phyloP scores from a whole-genome alignment of 2,329 filamentous ascomycete genomes.

The Colletotrichum tofieldiae region DNA sequence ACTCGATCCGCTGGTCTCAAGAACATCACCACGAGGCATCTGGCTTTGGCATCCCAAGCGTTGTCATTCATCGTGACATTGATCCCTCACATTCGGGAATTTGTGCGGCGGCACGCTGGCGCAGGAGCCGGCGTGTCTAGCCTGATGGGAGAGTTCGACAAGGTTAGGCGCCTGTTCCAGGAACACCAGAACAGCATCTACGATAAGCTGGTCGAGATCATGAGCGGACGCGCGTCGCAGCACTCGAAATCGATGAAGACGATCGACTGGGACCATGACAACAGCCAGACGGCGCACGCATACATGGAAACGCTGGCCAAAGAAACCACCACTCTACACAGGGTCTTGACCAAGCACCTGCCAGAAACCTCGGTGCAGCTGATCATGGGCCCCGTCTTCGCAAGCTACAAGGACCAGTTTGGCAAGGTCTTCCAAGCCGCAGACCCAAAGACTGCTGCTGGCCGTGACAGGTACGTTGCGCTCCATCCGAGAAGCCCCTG shows the following conservation, averaged over 20 bases:
- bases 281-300: conserved; percentile 65
- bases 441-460: conserved; percentile 75
- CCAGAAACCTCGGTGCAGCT: conserved; percentile 82
- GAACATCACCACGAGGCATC: conserved; percentile 96
- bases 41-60: conserved; percentile 92
- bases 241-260: conserved; percentile 83
- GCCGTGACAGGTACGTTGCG: conserved; percentile 78
- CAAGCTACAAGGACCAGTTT: conserved; percentile 85
- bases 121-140: conserved; percentile 67
- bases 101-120: conserved; percentile 82
- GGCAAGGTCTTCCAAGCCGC: conserved; percentile 79
- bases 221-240: conserved; percentile 81
- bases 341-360: conserved; percentile 86
- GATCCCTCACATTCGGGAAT: conserved; percentile 92
- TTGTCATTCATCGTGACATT: conserved; percentile 89
- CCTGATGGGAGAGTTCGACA: conserved; percentile 89
- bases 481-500: neutral
- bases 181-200: conserved; percentile 94
- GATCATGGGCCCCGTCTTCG: conserved; percentile 91
- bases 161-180: conserved; percentile 84
- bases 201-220: conserved; percentile 94
- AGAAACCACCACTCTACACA: conserved; percentile 88
- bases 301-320: conserved; percentile 92
- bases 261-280: conserved; percentile 79
- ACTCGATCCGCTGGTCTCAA: conserved; percentile 90